Evolutionary conservation across 352 stramenopile genomes (phyloP).

Genomic region (Phytophthora uliginosa): DNA sequence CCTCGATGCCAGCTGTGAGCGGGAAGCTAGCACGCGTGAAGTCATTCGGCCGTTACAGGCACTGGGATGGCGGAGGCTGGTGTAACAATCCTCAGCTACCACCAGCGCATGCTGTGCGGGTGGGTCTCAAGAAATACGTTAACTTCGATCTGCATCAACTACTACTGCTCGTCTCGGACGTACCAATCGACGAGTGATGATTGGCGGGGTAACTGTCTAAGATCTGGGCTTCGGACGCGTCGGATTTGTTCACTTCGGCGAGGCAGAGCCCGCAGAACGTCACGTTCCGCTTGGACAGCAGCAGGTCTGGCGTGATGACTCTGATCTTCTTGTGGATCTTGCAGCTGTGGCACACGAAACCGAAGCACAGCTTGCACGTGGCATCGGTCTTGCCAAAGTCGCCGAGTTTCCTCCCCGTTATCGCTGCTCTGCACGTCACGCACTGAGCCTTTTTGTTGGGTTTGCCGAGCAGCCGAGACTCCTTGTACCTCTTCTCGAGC

Average conservation of each 20-base stretch:
- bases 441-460: slow-evolving; percentile 34
- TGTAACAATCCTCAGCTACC: background rate
- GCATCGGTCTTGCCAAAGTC: slow-evolving; percentile 41
- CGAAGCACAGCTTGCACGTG: slow-evolving; percentile 46
- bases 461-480: slow-evolving; percentile 22
- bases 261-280: slow-evolving; percentile 44
- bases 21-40: slow-evolving; percentile 6
- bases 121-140: slow-evolving; percentile 7
- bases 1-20: background rate
- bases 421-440: slow-evolving; percentile 31
- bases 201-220: slow-evolving; percentile 28
- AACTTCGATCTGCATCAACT: slow-evolving; percentile 12
- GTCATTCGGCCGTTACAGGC: background rate
- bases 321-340: slow-evolving; percentile 50
- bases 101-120: background rate
- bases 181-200: slow-evolving; percentile 9
- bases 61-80: background rate
- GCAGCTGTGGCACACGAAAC: slow-evolving; percentile 41
- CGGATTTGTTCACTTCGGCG: slow-evolving; percentile 23
- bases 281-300: slow-evolving; percentile 36
- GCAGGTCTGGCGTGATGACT: slow-evolving; percentile 41
- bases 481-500: slow-evolving; percentile 39
- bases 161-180: slow-evolving; percentile 35
- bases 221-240: slow-evolving; percentile 35
- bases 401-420: slow-evolving; percentile 25